Base-by-base conservation (phyloP, 148 eudicot genomes). In the Linanthus parryae region DNA sequence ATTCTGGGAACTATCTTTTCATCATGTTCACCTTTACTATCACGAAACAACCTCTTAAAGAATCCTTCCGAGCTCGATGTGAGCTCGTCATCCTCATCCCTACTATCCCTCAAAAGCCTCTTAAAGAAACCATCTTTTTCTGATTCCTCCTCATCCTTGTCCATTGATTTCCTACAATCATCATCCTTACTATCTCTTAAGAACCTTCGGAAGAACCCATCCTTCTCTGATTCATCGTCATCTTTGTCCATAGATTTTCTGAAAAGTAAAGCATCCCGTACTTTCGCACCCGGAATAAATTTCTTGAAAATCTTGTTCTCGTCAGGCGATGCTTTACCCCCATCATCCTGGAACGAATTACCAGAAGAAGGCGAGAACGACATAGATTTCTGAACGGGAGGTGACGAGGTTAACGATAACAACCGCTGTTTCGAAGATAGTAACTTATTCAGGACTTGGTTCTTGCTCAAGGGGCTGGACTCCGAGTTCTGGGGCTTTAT, bases 51-150 rank as follows among this genome's bases (percentile, higher is more conserved):
- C 33, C 98, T 77, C 71, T 84, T 92, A 52, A 92, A 81, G 62
- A 91, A 81, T 1, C 95, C 84, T 62, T 91, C 98, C n/a, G 96
- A 72, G 67, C 90, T 87, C 29, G 88, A 55, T 23, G 83, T 60
- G 61, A 82, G 61, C 62, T 77, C 89, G 54, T 73, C 95, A 11
- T 91, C 90, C 19, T 79, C 94, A 63, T 86, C 95, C 62, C 72
- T 86, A 44, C 76, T 74, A 52, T 82, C 89, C 67, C 80, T 92
- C 56, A 81, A 52, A 44, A 92, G 62, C 71, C 96, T 84, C 54
- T 66, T 50, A 42, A 92, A 87, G 69, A 92, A 92, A 8, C 98
- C 96, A 69, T 92, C 98, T 63, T 82, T 92, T 66, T 92, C 98
- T 0, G 72, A 64, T 17, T 81, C 95, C 48, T 79, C 96, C 38